Evolutionary conservation across 2,329 filamentous ascomycete species (phyloP), one percentile per base, ranked within the genome.

Genomic region (Penicillium oxalicum): DNA sequence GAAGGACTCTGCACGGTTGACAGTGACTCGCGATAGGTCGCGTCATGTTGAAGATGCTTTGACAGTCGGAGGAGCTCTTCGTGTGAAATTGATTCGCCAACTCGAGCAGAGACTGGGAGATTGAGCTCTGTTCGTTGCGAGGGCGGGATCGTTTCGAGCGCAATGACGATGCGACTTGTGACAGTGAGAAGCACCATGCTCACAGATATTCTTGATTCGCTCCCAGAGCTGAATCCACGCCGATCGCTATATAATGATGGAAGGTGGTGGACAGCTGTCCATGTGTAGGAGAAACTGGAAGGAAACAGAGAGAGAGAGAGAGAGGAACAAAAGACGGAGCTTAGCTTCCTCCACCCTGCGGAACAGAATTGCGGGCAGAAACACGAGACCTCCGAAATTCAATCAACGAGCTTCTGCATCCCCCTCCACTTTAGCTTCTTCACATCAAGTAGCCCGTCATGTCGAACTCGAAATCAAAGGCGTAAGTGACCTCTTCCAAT

Each of bases 171-270:
- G 36, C 56, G 55, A 24, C 65, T 54, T 1, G 72, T 75, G 11
- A 70, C 65, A 18, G 61, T 56, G 26, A 75, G 65, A 13, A 67
- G 64, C 40, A 75, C 73, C 73, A 75, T 75, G 18, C 2, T 50
- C 9, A 11, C n/a, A 4, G 13, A 18, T 18, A 18, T 18, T 18
- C 18, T 18, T 18, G 18, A 2, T 18, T 18, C 18, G 18, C 18
- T 18, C 18, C 18, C 18, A 18, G 18, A 18, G 18, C 18, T 18
- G 18, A 2, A 18, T 18, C 18, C 18, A 18, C 18, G 18, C 18
- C 18, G 2, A 18, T 18, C 18, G 18, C 18, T 18, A 18, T 18
- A 18, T 18, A 18, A 18, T 18, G 18, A 18, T 18, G 18, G 18
- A 18, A 18, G 18, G 18, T 18, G 18, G 18, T 18, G 18, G 18